Evolutionary conservation across 257 asterid genomes (phyloP), one percentile per base, ranked within the genome.

Genomic region (Nicotiana paniculata): DNA sequence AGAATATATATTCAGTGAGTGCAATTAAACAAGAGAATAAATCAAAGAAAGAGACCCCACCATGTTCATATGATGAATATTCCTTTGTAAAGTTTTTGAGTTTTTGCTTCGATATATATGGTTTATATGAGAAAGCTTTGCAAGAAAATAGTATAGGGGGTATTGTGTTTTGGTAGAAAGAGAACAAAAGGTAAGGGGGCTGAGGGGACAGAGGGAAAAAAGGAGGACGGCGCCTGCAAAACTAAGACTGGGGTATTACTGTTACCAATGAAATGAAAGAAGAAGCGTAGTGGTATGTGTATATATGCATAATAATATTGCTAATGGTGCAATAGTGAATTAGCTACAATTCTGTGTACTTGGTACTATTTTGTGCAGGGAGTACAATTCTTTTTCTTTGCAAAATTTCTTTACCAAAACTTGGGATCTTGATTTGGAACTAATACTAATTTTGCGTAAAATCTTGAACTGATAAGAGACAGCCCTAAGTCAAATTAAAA

Each of bases 211-310:
- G 85, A 54, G 74, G 58, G 7, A 54, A 84, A 87, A 90, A 86
- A 84, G 84, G 93, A 91, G 95, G 88, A 89, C 97, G 95, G 94
- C 97, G 97, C 91, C 92, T 90, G 93, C 90, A 51, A 87, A 85
- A 85, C 81, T 83, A 76, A 74, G 70, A 48, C 80, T n/a, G 57
- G 67, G 85, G 37, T 77, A 86, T 80, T 88, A 90, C 91, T 89
- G 92, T 89, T 86, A 89, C 91, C 94, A 88, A 91, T 80, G 94
- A 86, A 85, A 43, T 80, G 94, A 83, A 76, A 77, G 72, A 66
- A 64, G 81, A 69, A 83, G 70, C 51, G 86, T 87, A 77, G 86
- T 62, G 30, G 57, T 39, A 17, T 48, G 55, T 83, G 65, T 53
- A 39, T 24, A 77, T n/a, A 35, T 28, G 72, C 53, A 57, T 67